Percentiles rank a stretch among this genome's conserved stretches.
phyloP scores from a whole-genome alignment of 1,284 basidiomycete species.

The Rhodofomes roseus region DNA sequence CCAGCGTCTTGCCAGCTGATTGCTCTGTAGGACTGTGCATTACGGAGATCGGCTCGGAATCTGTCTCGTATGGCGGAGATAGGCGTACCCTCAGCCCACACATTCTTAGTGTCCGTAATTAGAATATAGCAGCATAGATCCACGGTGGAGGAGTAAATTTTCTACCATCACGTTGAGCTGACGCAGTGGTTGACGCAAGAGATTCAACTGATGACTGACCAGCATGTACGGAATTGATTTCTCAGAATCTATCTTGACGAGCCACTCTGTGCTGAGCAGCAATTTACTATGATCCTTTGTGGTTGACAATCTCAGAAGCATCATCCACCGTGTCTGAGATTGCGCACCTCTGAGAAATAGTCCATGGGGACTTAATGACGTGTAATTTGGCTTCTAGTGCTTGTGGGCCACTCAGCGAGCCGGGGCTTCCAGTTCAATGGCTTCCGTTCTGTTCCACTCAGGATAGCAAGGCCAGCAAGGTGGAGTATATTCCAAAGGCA shows the following conservation, averaged over 20 bases:
- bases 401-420: too few relatives aligned
- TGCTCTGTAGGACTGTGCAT: conserved; percentile 49
- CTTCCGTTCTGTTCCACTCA: too few relatives aligned
- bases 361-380: conserved; percentile 27
- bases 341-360: conserved; percentile 54
- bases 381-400: neutral
- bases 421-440: too few relatives aligned
- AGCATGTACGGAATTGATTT: conserved; percentile 66
- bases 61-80: neutral
- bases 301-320: neutral
- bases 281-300: conserved; percentile 52
- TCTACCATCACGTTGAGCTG: conserved; percentile 33
- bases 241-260: conserved; percentile 56
- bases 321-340: conserved; percentile 5
- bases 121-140: conserved; percentile 57
- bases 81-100: conserved; percentile 68
- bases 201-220: conserved; percentile 40
- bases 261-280: conserved; percentile 66
- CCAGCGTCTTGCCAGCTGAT: conserved; percentile 66
- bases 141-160: conserved; percentile 52
- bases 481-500: too few relatives aligned
- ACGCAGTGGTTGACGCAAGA: neutral
- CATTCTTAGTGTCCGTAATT: conserved; percentile 68
- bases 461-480: too few relatives aligned
- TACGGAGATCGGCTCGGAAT: conserved; percentile 4